phyloP scores from a whole-genome alignment of 106 monocot species.

The Allium sativum region DNA sequence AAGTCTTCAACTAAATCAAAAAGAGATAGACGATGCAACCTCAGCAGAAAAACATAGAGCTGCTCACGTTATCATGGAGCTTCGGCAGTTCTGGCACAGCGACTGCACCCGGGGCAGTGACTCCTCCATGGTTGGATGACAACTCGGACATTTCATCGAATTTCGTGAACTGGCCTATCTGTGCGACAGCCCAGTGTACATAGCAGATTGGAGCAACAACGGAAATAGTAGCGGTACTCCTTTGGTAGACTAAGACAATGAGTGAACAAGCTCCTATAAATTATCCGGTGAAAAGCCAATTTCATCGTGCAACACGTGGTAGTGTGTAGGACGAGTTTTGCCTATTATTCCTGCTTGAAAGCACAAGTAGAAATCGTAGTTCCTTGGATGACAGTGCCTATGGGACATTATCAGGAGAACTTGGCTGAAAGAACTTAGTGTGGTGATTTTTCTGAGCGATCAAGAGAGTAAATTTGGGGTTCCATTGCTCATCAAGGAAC shows the following conservation, averaged over 20 bases:
- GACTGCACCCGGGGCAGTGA: slow-evolving; percentile 28
- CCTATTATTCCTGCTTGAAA: slow-evolving; percentile 93
- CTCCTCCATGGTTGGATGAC: slow-evolving; percentile 59
- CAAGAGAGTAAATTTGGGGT: slow-evolving; percentile 73
- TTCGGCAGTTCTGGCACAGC: slow-evolving; percentile 57
- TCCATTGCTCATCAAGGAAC: slow-evolving; percentile 73
- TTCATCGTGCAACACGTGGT: slow-evolving; percentile 80
- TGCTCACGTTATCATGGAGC: slow-evolving; percentile 56
- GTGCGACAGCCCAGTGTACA: slow-evolving; percentile 75
- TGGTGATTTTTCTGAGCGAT: slow-evolving; percentile 94
- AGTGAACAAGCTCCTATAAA: slow-evolving; percentile 85
- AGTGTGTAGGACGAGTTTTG: slow-evolving; percentile 84
- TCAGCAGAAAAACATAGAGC: slow-evolving; percentile 85
- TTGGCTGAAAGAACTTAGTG: slow-evolving; percentile 74
- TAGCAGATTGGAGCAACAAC: slow-evolving; percentile 88
- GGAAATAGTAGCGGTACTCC: slow-evolving; percentile 72
- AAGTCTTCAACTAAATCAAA: too few relatives aligned
- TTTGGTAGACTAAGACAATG: slow-evolving; percentile 88
- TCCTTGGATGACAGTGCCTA: slow-evolving; percentile 95
- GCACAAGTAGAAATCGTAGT: slow-evolving; percentile 97
- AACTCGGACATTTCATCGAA: slow-evolving; percentile 80
- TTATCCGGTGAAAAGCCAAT: slow-evolving; percentile 65
- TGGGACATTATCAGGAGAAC: slow-evolving; percentile 77
- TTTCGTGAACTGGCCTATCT: slow-evolving; percentile 70
- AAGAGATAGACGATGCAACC: neutral